Base-by-base conservation (phyloP, 1,284 basidiomycete species). In the Anthracocystis setariae region DNA sequence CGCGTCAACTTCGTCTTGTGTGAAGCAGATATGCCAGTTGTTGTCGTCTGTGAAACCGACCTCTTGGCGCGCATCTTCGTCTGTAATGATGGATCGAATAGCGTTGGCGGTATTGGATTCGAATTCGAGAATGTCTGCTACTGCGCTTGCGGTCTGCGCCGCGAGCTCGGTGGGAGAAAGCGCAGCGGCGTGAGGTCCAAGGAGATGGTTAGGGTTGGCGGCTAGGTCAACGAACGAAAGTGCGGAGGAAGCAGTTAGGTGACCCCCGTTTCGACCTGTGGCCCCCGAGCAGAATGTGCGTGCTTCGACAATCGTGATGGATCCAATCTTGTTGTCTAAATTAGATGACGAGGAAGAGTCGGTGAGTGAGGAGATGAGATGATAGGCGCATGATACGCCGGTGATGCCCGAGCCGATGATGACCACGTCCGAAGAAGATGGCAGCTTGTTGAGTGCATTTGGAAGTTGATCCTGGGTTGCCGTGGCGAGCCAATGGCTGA, bases 201-300 rank as follows among this genome's bases (percentile, higher is more conserved):
- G 53, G 8, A 76, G 59, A 39, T 72, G 74, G 23, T 32, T 46
- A 0, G 67, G 73, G 35, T 73, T 68, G 5, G 60, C 45, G 37
- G 68, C 61, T 10, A 78, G 46, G 18, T 76, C 76, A 5, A 35
- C 23, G 38, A 72, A 78, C 3, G 66, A 42, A 0, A 78, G 52
- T 3, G 73, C 76, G 17, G 76, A 76, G 27, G 47, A 55, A 12
- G 74, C 62, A 17, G 76, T 74, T n/a, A 76, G 46, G 25, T 76
- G 76, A 10, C 76, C 76, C 1, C 76, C 76, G n/a, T 78, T 78
- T 2, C 76, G 50, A 2, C 68, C 76, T 1, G 76, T 78, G 0
- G 76, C 74, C 17, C 76, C 76, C 0, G 71, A 65, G 49, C 73
- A 77, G 38, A 77, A 77, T 12, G 45, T 15, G 3, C 76, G 54